Conservation (phyloP, 139 green algal genomes). For the Nannochloris sp. region DNA sequence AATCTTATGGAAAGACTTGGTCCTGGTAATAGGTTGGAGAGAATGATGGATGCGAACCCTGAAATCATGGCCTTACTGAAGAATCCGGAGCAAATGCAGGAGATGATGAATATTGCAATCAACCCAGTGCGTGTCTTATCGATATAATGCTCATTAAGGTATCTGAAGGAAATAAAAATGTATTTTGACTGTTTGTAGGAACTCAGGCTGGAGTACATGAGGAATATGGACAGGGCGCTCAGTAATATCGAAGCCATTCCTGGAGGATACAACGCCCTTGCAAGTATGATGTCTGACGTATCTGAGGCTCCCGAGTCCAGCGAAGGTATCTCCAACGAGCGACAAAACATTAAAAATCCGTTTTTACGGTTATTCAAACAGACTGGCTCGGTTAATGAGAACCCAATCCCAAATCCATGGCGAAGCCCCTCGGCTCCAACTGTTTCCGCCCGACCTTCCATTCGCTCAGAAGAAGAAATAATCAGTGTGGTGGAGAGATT, state of each 20-base stretch:
- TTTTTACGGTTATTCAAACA: conserved; percentile 22
- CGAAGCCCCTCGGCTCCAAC: too few relatives aligned
- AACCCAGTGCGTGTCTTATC: conserved; percentile 52
- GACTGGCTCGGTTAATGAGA: conserved; percentile 47
- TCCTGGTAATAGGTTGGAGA: conserved; percentile 70
- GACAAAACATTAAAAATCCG: conserved; percentile 13
- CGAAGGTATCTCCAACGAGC: conserved; percentile 1
- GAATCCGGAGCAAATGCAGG: conserved; percentile 75
- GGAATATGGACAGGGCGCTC: conserved; percentile 75
- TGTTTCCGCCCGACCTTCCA: too few relatives aligned
- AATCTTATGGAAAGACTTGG: conserved; percentile 48
- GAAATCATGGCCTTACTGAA: conserved; percentile 82
- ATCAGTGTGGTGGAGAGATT: conserved; percentile 16
- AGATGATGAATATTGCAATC: conserved; percentile 62
- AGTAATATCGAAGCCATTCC: conserved; percentile 90
- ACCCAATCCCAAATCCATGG: conserved; percentile 95
- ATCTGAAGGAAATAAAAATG: not conserved
- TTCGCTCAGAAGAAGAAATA: too few relatives aligned
- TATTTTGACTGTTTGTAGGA: conserved; percentile 23
- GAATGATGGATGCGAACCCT: conserved; percentile 57
- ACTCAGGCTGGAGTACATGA: conserved; percentile 91
- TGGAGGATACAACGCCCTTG: conserved; percentile 90
- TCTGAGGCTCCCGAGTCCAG: conserved; percentile 21
- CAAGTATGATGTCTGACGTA: not conserved
- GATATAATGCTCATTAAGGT: conserved; percentile 18